Percentiles rank a stretch among this genome's conserved stretches.
Conservation (phyloP, 495 filamentous ascomycete species). For the Xylaria palmicola region DNA sequence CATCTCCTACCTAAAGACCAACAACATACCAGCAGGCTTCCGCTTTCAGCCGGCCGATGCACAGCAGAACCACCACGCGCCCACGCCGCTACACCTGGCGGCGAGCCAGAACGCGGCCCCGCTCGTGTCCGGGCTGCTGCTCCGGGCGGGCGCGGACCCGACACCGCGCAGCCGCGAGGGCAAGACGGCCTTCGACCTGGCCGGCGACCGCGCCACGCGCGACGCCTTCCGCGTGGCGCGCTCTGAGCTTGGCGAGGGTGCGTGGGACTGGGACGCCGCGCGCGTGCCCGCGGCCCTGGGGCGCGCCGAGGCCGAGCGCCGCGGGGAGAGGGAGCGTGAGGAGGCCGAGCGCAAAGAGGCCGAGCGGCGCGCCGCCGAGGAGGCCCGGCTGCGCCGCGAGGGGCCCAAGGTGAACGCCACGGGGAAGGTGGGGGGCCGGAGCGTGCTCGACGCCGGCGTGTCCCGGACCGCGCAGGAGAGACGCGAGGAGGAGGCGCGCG, state of each 20-base stretch:
- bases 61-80: constrained; percentile 76
- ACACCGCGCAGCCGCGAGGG: constrained; percentile 65
- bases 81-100: constrained; percentile 83
- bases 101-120: constrained; percentile 72
- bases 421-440: constrained; percentile 37
- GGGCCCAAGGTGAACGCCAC: constrained; percentile 41
- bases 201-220: constrained; percentile 80
- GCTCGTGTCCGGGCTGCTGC: constrained; percentile 72
- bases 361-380: constrained; percentile 63
- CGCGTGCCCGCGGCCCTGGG: constrained; percentile 68
- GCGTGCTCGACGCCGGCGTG: constrained; percentile 47
- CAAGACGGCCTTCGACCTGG: constrained; percentile 79
- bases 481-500: constrained; percentile 77
- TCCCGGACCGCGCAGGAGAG: constrained; percentile 71
- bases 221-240: constrained; percentile 92
- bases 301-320: constrained; percentile 63
- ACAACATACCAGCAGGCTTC: constrained; percentile 67
- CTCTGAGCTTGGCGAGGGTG: constrained; percentile 69
- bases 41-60: constrained; percentile 67
- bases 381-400: constrained; percentile 58
- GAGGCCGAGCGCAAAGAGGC: constrained; percentile 56
- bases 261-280: constrained; percentile 79
- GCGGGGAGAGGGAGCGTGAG: constrained; percentile 59
- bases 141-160: constrained; percentile 74
- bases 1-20: constrained; percentile 76